Evolutionary conservation across 1,284 basidiomycete genomes (phyloP), one percentile per base, ranked within the genome.

Genomic region (Cutaneotrichosporon sp.): DNA sequence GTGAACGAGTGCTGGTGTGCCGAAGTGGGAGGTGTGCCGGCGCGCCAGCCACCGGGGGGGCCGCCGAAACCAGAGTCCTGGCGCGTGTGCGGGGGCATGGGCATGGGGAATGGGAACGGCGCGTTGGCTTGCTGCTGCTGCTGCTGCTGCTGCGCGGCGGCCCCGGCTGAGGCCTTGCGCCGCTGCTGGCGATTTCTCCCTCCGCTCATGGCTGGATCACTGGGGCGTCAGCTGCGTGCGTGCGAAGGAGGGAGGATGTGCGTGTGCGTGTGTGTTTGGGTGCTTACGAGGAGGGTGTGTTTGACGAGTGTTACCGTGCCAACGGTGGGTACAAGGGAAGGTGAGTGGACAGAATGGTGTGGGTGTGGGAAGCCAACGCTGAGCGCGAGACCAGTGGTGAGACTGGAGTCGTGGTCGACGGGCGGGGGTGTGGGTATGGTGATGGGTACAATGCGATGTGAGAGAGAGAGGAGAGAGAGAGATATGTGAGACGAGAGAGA

Each of bases 11-110:
- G 47, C 25, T n/a, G 24, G 27, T 31, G 47, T 27, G 47, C 47
- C 13, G 47, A 50, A 3, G 24, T 25, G 18, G 47, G 47, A 10
- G 47, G 47, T 1, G 47, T 50, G 47, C 47, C 47, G 25, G 47
- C 47, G 25, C 25, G 47, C 47, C 47, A 50, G 27, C 47, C 47
- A 42, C 38, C 38, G 38, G 38, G 38, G 38, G 16, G 38, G 25
- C 25, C n/a, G n/a, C n/a, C 25, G 50, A 57, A 57, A 33, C 56
- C 33, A 42, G 57, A 58, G 20, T 58, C 57, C 20, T 51, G 49
- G 20, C 57, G 57, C 0, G 49, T 58, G 50, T 58, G 57, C 29
- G 57, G 36, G 14, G 47, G 47, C 47, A 50, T 50, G 18, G 47
- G 47, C 47, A 50, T 50, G 47, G 47, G 25, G 18, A 50, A 50